phyloP scores from a whole-genome alignment of 1,284 basidiomycete species.

The Omphalotus olearius region DNA sequence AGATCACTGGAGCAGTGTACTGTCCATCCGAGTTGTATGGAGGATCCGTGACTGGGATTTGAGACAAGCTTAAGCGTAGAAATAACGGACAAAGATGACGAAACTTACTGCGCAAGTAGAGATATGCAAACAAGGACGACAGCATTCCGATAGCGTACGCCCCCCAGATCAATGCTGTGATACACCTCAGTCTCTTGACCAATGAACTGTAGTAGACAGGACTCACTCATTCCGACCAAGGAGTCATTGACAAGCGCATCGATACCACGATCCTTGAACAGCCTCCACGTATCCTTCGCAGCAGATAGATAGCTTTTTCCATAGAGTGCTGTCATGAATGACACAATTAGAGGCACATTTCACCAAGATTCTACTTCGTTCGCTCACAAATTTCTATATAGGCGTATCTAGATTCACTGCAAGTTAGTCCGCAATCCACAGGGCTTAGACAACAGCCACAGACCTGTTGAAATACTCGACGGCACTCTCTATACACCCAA shows the following conservation, averaged over 20 bases:
- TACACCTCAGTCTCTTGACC: neutral
- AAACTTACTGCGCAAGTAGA: constrained; percentile 71
- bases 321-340: constrained; percentile 57
- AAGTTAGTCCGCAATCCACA: neutral
- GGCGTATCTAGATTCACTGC: constrained; percentile 50
- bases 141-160: constrained; percentile 77
- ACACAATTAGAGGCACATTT: neutral
- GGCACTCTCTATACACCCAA: constrained; percentile 66
- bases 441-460: constrained; percentile 20
- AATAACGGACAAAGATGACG: constrained; percentile 7
- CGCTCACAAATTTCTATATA: constrained; percentile 75
- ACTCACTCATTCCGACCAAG: constrained; percentile 74
- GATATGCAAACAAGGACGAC: constrained; percentile 75
- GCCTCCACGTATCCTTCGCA: constrained; percentile 89
- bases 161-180: constrained; percentile 64
- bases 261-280: constrained; percentile 82
- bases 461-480: constrained; percentile 84
- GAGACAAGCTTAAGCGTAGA: constrained; percentile 8
- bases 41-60: constrained; percentile 58
- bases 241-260: constrained; percentile 86
- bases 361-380: neutral
- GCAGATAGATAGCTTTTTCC: constrained; percentile 84
- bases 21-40: constrained; percentile 70
- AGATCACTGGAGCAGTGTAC: constrained; percentile 72
- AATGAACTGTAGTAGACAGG: neutral